Evolutionary conservation across 2,329 filamentous ascomycete genomes (phyloP).

Genomic region (Aspergillus aculeatinus): DNA sequence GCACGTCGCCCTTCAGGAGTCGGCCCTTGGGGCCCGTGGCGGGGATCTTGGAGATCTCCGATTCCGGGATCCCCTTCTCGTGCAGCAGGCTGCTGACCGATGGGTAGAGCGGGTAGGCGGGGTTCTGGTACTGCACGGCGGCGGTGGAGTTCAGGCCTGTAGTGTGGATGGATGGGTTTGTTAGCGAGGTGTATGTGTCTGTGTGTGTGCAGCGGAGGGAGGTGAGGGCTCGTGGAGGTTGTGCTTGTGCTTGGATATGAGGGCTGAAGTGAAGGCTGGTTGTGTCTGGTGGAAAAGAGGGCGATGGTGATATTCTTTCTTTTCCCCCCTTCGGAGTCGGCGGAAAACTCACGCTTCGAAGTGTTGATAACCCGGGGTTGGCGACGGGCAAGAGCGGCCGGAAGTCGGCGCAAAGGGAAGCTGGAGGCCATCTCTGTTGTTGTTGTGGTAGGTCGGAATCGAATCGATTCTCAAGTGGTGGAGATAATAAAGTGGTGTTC

Average conservation of each 20-base stretch:
- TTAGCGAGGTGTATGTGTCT: slow-evolving; percentile 11
- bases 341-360: slow-evolving; percentile 36
- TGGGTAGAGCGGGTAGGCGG: slow-evolving; percentile 58
- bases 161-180: neutral
- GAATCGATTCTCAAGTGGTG: neutral
- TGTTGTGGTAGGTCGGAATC: neutral
- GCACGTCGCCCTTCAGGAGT: slow-evolving; percentile 90
- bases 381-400: slow-evolving; percentile 36
- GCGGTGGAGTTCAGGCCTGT: slow-evolving; percentile 39
- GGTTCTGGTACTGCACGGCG: slow-evolving; percentile 40
- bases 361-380: slow-evolving; percentile 32
- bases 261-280: no score
- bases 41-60: slow-evolving; percentile 76
- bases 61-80: slow-evolving; percentile 71
- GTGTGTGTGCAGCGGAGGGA: neutral
- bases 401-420: slow-evolving; percentile 32
- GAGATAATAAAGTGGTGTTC: neutral
- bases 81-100: slow-evolving; percentile 82
- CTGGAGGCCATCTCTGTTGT: slow-evolving; percentile 34
- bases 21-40: slow-evolving; percentile 85
- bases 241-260: neutral
- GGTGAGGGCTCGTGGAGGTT: neutral
- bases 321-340: slow-evolving; percentile 1
- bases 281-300: neutral
- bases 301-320: neutral